phyloP scores from a whole-genome alignment of 2,329 filamentous ascomycete genomes.

The Epichloe hybrida region DNA sequence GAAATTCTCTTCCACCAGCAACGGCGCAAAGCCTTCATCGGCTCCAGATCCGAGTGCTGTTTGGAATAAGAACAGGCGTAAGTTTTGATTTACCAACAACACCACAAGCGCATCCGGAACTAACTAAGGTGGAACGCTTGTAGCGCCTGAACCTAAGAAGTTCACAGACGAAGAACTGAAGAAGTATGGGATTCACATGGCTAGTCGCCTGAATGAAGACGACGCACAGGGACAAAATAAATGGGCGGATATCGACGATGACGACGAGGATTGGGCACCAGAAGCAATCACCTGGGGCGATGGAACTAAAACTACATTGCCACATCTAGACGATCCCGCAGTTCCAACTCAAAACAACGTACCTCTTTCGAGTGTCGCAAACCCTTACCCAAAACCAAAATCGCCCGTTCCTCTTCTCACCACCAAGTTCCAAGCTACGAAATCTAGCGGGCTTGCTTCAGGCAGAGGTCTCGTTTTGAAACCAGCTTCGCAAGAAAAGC shows the following conservation, averaged over 20 bases:
- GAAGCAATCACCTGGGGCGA: slow-evolving; percentile 82
- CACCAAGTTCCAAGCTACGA: slow-evolving; percentile 27
- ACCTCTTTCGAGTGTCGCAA: slow-evolving; percentile 11
- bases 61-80: slow-evolving; percentile 84
- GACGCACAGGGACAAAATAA: slow-evolving; percentile 63
- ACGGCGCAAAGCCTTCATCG: slow-evolving; percentile 43
- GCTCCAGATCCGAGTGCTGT: slow-evolving; percentile 62
- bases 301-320: slow-evolving; percentile 67
- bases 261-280: slow-evolving; percentile 77
- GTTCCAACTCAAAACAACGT: slow-evolving; percentile 15
- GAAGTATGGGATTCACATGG: slow-evolving; percentile 76
- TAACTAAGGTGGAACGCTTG: slow-evolving; percentile 33
- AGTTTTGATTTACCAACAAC: slow-evolving; percentile 18
- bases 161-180: slow-evolving; percentile 79
- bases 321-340: slow-evolving; percentile 42
- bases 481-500: slow-evolving; percentile 51
- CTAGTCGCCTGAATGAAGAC: slow-evolving; percentile 63
- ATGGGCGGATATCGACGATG: slow-evolving; percentile 83
- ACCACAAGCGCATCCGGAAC: slow-evolving; percentile 4
- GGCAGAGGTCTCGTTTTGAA: slow-evolving; percentile 53
- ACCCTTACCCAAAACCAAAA: slow-evolving; percentile 27
- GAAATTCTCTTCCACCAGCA: slow-evolving; percentile 29
- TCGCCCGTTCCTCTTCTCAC: slow-evolving; percentile 27
- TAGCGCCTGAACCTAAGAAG: slow-evolving; percentile 61
- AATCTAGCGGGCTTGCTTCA: slow-evolving; percentile 32